Percentiles rank a stretch among this genome's conserved stretches.
Conservation (phyloP, 176 grass and related monocot genomes). For the Saccharum spontaneum region DNA sequence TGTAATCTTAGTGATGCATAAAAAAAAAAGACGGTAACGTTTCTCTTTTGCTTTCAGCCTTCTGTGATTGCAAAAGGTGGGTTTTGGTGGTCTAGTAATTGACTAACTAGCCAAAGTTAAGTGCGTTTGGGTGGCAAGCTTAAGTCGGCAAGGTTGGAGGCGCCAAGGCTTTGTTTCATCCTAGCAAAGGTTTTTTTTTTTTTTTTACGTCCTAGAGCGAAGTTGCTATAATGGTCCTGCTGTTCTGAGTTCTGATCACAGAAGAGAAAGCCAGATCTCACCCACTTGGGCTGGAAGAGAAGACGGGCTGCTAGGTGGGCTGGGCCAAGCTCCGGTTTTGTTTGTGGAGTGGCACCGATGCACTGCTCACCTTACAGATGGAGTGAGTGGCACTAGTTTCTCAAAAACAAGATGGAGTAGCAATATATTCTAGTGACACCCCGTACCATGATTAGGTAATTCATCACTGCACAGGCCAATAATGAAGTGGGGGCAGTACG, state of each 20-base stretch:
- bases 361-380: background rate
- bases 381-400: no score
- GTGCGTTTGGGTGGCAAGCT: no score
- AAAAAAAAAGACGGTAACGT: background rate
- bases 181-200: no score
- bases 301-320: background rate
- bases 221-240: no score
- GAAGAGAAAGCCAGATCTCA: background rate
- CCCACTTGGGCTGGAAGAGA: background rate
- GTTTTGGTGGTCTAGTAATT: background rate
- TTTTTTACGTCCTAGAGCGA: no score
- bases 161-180: no score
- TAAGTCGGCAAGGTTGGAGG: no score
- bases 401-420: background rate
- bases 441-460: conserved; percentile 16
- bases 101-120: background rate
- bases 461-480: background rate
- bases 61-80: background rate
- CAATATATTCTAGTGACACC: background rate
- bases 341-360: background rate
- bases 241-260: no score
- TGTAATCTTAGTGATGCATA: background rate
- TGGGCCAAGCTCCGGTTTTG: background rate
- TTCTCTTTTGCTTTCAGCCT: background rate
- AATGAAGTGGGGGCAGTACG: background rate